Evolutionary conservation across 768 basidiomycete genomes (phyloP), one percentile per base, ranked within the genome.

Genomic region (Phylloporus scabripes): DNA sequence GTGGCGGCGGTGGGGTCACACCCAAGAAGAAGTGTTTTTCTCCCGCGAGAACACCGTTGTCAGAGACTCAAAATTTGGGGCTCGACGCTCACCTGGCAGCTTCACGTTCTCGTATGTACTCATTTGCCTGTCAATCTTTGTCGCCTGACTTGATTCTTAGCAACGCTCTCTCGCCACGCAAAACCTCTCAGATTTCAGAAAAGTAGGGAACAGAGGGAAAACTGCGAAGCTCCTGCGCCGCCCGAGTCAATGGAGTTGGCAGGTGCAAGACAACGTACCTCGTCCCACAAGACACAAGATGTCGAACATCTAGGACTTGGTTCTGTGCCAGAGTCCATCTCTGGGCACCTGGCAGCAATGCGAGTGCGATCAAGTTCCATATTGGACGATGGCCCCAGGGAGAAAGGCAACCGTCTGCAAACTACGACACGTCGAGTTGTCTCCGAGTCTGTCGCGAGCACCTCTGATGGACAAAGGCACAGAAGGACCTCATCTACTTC

Each of bases 251-350:
- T 17, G 14, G 51, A 54, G 11, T 29, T 29, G 51, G 43, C 41
- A 34, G 41, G 28, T 11, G 29, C 42, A 26, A 54, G 33, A 15
- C 62, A 50, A 32, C 40, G 12, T 23, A n/a, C 33, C 50, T 33
- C 43, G 32, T 49, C 38, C 3, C 32, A 41, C 7, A 64, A 49
- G 46, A 37, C 20, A 20, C 54, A 41, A 51, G 49, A 36, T 41
- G 12, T 44, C 7, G 42, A 46, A 39, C 39, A 8, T 37, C 29
- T 64, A 20, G 54, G 55, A 20, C 53, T 55, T 14, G 61, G 62
- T 20, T 31, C 54, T 21, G 55, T 48, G 8, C 60, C 62, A 0
- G 60, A 64, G 36, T 66, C 63, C 18, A 65, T 65, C 31, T 65
- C 63, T 1, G 60, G 54, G 8, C 65, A 65, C 46, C 17, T 65